These are phyloP conservation scores for Vaccinium macrocarpon DNA, from an alignment of 148 eudicot genomes.

Conservation along the genomic window DNA sequence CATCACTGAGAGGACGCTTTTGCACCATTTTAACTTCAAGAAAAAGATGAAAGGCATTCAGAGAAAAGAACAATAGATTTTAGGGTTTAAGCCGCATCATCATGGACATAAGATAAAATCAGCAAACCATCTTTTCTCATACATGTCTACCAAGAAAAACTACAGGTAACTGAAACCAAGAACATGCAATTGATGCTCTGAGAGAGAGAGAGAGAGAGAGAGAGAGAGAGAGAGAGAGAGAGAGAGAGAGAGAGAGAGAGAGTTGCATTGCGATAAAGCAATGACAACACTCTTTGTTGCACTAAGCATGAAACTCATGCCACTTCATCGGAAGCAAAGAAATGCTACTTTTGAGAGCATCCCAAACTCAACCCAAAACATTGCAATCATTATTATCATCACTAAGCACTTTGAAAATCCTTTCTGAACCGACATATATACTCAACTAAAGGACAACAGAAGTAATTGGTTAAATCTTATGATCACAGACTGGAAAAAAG, in stretches of 20 bases:
- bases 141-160: background rate
- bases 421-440: background rate
- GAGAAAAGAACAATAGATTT: background rate
- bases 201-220: no score
- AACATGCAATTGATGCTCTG: background rate
- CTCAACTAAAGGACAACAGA: background rate
- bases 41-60: background rate
- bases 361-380: background rate
- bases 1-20: slow-evolving; percentile 36
- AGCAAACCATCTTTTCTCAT: background rate
- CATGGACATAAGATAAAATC: background rate
- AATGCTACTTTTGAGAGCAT: background rate
- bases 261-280: background rate
- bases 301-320: background rate
- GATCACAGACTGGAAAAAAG: background rate
- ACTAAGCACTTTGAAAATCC: background rate
- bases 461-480: background rate
- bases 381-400: background rate
- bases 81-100: background rate
- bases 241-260: no score
- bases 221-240: no score
- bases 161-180: background rate
- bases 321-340: background rate
- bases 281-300: background rate
- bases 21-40: slow-evolving; percentile 45